phyloP scores from a whole-genome alignment of 345 rosid species.

The Rhizophora apiculata region DNA sequence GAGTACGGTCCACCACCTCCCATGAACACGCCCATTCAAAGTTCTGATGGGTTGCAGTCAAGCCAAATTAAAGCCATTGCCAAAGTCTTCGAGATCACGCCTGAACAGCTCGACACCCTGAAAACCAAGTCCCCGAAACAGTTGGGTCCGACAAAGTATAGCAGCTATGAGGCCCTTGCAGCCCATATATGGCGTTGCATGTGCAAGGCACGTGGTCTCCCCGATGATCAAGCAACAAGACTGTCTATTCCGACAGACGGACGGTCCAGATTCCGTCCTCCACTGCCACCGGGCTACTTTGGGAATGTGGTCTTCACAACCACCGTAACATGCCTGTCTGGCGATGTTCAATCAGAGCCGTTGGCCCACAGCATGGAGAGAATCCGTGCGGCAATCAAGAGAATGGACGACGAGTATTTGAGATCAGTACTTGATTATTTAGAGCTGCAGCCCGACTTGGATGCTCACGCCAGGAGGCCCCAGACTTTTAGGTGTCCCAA shows the following conservation, averaged over 20 bases:
- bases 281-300: neutral
- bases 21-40: too few species aligned
- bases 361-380: too few species aligned
- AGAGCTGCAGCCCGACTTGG: neutral
- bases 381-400: too few species aligned
- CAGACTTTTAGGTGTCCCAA: constrained; percentile 7
- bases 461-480: neutral
- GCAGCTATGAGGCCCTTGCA: constrained; percentile 1
- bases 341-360: too few species aligned
- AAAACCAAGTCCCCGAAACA: constrained; percentile 11
- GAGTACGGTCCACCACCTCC: too few species aligned
- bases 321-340: too few species aligned
- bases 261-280: too few species aligned
- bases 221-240: constrained; percentile 21
- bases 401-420: too few species aligned
- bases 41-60: too few species aligned
- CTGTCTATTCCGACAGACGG: neutral
- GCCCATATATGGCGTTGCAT: constrained; percentile 36
- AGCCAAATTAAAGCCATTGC: too few species aligned
- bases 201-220: constrained; percentile 23
- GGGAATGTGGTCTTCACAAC: too few species aligned
- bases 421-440: too few species aligned
- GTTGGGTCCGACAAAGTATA: neutral
- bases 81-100: constrained; percentile 12
- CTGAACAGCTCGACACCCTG: constrained; percentile 16